Conservation (phyloP, 179 eudicot species). For the Camellia oleifera region DNA sequence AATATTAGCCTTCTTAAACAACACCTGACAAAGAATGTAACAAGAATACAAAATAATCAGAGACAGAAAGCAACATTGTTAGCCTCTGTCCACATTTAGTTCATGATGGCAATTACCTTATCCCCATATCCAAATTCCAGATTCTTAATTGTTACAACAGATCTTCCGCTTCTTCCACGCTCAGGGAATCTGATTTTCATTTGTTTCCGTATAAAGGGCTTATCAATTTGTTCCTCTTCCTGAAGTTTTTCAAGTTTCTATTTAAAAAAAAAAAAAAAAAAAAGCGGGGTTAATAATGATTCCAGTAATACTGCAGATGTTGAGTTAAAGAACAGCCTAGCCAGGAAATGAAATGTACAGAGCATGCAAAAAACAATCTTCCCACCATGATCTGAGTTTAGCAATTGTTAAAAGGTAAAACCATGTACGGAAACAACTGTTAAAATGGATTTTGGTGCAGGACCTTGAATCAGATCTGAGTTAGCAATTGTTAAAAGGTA, state of each 20-base stretch:
- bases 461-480: background rate
- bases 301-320: background rate
- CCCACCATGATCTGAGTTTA: background rate
- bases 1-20: constrained; percentile 69
- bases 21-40: constrained; percentile 44
- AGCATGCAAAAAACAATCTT: background rate
- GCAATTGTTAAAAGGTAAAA: background rate
- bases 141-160: constrained; percentile 65
- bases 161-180: constrained; percentile 90
- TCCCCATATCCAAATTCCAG: constrained; percentile 75
- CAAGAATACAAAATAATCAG: constrained; percentile 5
- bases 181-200: constrained; percentile 96
- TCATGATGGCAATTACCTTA: constrained; percentile 37
- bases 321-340: background rate
- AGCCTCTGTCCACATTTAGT: background rate
- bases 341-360: background rate
- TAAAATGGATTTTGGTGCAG: background rate
- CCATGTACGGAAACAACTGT: background rate
- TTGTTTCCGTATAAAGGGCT: constrained; percentile 93
- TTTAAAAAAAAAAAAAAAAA: constrained; percentile 3
- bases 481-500: background rate
- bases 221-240: constrained; percentile 86
- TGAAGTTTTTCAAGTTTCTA: constrained; percentile 96
- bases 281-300: background rate
- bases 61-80: constrained; percentile 1